Evolutionary conservation across 495 filamentous ascomycete genomes (phyloP), one percentile per base, ranked within the genome.

Genomic region (Podospora anserina): DNA sequence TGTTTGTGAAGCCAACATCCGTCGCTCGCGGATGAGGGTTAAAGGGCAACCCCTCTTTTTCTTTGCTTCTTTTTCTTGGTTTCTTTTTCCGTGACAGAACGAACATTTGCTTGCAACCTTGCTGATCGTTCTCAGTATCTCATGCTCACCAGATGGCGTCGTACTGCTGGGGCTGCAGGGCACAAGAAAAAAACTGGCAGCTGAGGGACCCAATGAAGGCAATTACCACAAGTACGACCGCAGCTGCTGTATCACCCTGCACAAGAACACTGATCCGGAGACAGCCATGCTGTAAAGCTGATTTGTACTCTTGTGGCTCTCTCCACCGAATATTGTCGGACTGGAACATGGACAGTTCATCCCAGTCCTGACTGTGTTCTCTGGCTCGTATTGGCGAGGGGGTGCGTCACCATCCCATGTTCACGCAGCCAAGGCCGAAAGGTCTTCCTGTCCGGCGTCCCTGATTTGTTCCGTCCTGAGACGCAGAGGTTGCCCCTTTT

Each of bases 271-370:
- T 56, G 68, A 57, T 55, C 49, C 26, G 63, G 68, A 57, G 63
- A 59, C 61, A 69, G 63, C 68, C 68, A 65, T 44, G 28, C 63
- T 49, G 58, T 53, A 66, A 28, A 39, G 44, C 49, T 30, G 56
- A 59, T 19, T 7, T 64, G 18, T 61, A 56, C 26, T 19, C 55
- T 23, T 28, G 20, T 68, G 66, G 44, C 20, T 57, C 34, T 18
- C 66, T 53, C 55, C 54, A 7, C 67, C 67, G 67, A 69, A 61
- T 15, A 23, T 56, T 39, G 3, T 68, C 67, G 67, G 67, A n/a
- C 32, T 16, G 6, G 28, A 55, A 44, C 32, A 13, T 49, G 39
- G 39, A 13, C 9, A 16, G 39, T 16, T 4, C 23, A 61, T 39
- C 20, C 20, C 9, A 49, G 39, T 23, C 44, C 13, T 59, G 13